Base-by-base conservation (phyloP, 257 asterid species). In the Primulina huaijiensis region DNA sequence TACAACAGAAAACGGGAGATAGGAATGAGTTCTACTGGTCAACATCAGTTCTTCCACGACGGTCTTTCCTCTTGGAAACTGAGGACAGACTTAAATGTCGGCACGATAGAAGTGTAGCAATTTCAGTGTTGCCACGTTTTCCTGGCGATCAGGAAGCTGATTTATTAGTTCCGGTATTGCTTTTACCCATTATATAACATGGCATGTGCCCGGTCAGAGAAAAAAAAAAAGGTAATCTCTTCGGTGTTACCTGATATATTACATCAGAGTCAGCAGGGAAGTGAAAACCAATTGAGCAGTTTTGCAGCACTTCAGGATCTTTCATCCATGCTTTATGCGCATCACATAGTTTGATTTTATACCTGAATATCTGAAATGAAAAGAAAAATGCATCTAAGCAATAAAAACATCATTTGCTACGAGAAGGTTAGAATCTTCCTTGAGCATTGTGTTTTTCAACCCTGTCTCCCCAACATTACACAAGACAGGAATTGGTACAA, bases 251-350 rank as follows among this genome's bases (percentile, higher is more conserved):
- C 96, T 82, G 72, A 71, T 5, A 35, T 31, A 20, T 57, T 65
- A 71, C 87, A 67, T 84, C 89, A 30, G 88, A 78, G 8, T 56
- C 70, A 63, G 64, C 70, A 59, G 92, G 87, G 81, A 90, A 90
- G 77, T 62, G 71, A 43, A 90, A 85, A 70, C 98, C 97, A 9
- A 86, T 80, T 9, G 95, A 92, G 83, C 97, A 88, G 79, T 87
- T 83, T 27, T 78, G 83, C 83, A 92, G 66, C 65, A 62, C 43
- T 81, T 92, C 98, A 4, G 98, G 98, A 73, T 82, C 82, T 77
- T 77, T 85, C 86, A 92, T 82, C 98, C 98, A 92, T 70, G 89
- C 95, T 80, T 83, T 85, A 59, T 78, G 89, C 50, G 89, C 98
- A 78, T 82, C 92, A 78, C 84, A 78, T 40, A 84, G 77, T 79